Base-by-base conservation (phyloP, 2,329 filamentous ascomycete genomes). In the Penicillium brevicompactum region DNA sequence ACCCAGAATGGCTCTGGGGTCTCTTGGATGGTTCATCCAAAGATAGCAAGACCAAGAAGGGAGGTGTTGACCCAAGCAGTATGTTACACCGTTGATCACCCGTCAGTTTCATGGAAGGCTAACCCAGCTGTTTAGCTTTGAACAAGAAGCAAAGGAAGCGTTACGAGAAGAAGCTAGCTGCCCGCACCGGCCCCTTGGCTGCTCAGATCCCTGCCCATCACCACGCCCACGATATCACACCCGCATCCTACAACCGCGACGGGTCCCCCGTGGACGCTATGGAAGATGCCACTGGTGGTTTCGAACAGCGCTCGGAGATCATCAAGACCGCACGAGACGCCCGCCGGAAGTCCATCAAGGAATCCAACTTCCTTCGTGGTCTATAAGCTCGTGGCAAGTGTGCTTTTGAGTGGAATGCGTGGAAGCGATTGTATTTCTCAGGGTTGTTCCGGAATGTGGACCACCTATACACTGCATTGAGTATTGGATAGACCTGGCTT, bases 1-100 rank as follows among this genome's bases (percentile, higher is more conserved):
- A 80, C 59, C 78, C 78, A 13, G 73, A 78, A 13, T 80, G 78
- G 78, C 58, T 80, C 50, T 80, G 78, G 78, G 67, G 61, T 4
- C 62, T 80, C 54, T 59, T 79, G 55, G 74, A 76, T 48, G 67
- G 73, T 51, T 53, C 63, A n/a, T 69, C 65, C 53, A 71, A 70
- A 45, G 60, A 71, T 24, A 63, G 65, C 14, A 70, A 70, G 47
- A 63, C 57, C 5, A 64, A 68, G 16, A 56, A 67, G 54, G 72
- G 71, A 13, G 70, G 72, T 49, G 72, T 77, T 38, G 76, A 78
- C 58, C 61, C 70, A 38, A 71, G 66, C 63, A 70, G 74, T 77
- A 77, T 55, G 72, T 66, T 52, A 18, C 52, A 44, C 31, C 32
- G 46, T 18, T 30, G 13, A 32, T 40, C 44, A 46, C 55, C 49